Evolutionary conservation across 306 rosid genomes (phyloP), one percentile per base, ranked within the genome.

Genomic region (Mimosa bimucronata): DNA sequence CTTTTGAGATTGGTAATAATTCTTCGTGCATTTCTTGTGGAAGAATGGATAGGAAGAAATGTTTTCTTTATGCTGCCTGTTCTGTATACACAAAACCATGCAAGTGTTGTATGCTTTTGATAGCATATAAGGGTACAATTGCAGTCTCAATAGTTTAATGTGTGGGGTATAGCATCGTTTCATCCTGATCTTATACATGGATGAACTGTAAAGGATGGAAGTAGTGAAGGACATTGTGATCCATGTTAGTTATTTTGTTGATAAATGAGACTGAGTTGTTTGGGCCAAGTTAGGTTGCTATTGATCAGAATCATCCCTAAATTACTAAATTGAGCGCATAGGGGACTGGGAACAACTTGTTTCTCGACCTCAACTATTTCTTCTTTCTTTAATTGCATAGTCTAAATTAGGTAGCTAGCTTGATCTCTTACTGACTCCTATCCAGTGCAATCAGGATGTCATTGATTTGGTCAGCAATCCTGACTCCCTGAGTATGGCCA

Each of bases 151-250:
- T 52, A 25, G 57, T 78, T 65, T 11, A 67, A 52, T 78, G 46
- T 74, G 66, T 37, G 45, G 13, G 46, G 46, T 52, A 45, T 79
- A 46, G 46, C 30, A 44, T 79, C 30, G 30, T 75, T 58, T 73
- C 66, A 37, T 23, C 77, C 81, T 77, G 84, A 66, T 73, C 64
- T 67, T 73, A 57, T 73, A 19, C 50, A 42, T 48, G 46, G 73
- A 61, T 28, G 74, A 48, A 50, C 75, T 34, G 46, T 55, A 23
- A 71, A 29, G 75, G 26, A 41, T 70, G 58, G 21, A 14, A 62
- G 21, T 5, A 30, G 41, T 62, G 40, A 77, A 40, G 40, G 50
- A 68, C 38, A 74, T 13, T 42, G 25, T 60, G 57, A 34, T 55
- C 21, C 74, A 15, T 75, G 61, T 71, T 34, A 34, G 71, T 46